These are phyloP conservation scores for Lophium mytilinum DNA, from an alignment of 495 filamentous ascomycete species.

Conservation along the genomic window DNA sequence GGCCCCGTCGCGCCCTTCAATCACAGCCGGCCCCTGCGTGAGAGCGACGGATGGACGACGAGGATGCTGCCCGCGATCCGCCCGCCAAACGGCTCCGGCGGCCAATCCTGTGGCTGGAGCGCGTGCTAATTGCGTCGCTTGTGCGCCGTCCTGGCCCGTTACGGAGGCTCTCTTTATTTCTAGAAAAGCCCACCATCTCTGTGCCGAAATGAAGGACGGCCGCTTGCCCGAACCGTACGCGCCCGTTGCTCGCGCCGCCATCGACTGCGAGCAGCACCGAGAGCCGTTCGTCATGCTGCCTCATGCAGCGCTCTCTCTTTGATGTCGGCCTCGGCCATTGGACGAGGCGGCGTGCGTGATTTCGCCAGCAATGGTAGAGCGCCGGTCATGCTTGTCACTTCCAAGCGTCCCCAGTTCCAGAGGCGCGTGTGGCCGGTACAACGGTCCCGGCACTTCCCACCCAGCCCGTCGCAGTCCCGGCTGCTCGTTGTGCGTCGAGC, in stretches of 20 bases:
- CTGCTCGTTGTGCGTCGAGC: too few species aligned
- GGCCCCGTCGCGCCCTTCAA: slow-evolving; percentile 4
- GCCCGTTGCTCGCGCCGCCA: not conserved
- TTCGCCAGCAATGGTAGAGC: too few species aligned
- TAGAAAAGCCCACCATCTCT: not conserved
- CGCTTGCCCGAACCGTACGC: not conserved
- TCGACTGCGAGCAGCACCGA: not conserved
- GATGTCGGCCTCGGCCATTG: too few species aligned
- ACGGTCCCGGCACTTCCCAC: too few species aligned
- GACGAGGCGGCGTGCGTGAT: too few species aligned
- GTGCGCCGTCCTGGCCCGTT: too few species aligned
- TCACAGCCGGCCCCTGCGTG: slow-evolving; percentile 6
- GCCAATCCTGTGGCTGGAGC: slow-evolving; percentile 15
- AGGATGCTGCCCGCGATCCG: slow-evolving; percentile 17
- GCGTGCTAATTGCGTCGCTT: too few species aligned
- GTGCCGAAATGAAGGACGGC: slow-evolving; percentile 24
- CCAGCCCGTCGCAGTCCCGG: too few species aligned
- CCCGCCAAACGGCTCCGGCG: slow-evolving; percentile 7
- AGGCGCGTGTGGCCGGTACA: too few species aligned
- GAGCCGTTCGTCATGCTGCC: not conserved
- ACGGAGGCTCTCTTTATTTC: not conserved
- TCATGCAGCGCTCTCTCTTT: too few species aligned
- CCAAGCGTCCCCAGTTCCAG: too few species aligned
- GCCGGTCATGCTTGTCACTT: too few species aligned
- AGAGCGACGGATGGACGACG: slow-evolving; percentile 11